phyloP scores from a whole-genome alignment of 1,139 yeast species.

The Geotrichum phurueaensis region DNA sequence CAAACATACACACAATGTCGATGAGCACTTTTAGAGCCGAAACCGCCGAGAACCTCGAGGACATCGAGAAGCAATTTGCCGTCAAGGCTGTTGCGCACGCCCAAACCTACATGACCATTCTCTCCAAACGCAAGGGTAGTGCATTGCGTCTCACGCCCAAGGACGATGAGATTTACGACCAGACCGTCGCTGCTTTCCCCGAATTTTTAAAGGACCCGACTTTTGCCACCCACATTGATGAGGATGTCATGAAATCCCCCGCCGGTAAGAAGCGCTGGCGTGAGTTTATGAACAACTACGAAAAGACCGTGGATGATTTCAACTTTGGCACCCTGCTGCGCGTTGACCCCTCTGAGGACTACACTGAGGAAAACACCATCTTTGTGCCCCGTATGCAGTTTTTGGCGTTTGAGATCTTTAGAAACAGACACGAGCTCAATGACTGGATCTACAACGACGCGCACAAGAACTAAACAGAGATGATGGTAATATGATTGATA shows the following conservation, averaged over 20 bases:
- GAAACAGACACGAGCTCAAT: constrained; percentile 85
- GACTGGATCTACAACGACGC: constrained; percentile 63
- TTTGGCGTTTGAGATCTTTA: constrained; percentile 87
- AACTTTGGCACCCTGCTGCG: constrained; percentile 94
- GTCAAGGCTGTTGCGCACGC: constrained; percentile 96
- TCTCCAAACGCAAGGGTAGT: constrained; percentile 71
- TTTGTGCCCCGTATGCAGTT: constrained; percentile 91
- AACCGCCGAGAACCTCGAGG: constrained; percentile 56
- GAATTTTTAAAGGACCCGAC: constrained; percentile 60
- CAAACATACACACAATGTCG: constrained; percentile 1
- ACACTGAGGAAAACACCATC: constrained; percentile 76
- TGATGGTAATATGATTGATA: not conserved
- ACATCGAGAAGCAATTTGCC: constrained; percentile 92
- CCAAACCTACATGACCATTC: constrained; percentile 83
- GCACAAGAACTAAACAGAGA: constrained; percentile 4
- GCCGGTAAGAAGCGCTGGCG: constrained; percentile 90
- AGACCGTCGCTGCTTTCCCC: constrained; percentile 71
- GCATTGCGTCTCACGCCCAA: constrained; percentile 64
- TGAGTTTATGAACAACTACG: constrained; percentile 74
- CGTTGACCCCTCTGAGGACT: constrained; percentile 61
- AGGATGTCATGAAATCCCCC: constrained; percentile 75
- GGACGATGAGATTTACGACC: constrained; percentile 77
- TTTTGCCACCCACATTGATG: constrained; percentile 54
- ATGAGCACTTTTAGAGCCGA: constrained; percentile 45
- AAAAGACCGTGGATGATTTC: constrained; percentile 68